These are phyloP conservation scores for Citrullus mucosospermus DNA, from an alignment of 306 rosid species.

Conservation along the genomic window DNA sequence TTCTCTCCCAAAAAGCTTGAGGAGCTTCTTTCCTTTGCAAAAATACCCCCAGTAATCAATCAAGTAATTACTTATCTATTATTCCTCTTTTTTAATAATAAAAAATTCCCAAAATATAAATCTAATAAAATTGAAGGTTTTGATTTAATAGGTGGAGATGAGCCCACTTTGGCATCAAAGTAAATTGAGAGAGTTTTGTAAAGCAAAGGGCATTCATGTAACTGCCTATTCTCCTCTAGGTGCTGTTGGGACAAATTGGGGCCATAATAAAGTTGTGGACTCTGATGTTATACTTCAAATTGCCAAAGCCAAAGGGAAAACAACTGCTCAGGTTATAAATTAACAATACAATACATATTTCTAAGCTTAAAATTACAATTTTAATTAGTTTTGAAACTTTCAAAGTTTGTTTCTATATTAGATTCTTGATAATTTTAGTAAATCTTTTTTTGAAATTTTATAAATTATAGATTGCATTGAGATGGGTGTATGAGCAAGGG, in stretches of 20 bases:
- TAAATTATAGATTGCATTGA: conserved; percentile 25
- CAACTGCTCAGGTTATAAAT: conserved; percentile 23
- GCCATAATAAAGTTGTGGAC: conserved; percentile 17
- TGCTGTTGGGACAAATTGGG: conserved; percentile 17
- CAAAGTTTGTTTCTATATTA: too few relatives aligned
- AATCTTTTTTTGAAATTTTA: too few relatives aligned
- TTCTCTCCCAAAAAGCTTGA: conserved; percentile 59
- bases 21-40: conserved; percentile 40
- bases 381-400: too few relatives aligned
- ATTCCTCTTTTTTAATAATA: too few relatives aligned
- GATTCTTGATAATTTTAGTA: too few relatives aligned
- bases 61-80: conserved; percentile 24
- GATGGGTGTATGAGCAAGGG: conserved; percentile 38
- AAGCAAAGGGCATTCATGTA: conserved; percentile 26
- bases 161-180: conserved; percentile 38
- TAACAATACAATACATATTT: too few relatives aligned
- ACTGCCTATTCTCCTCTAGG: conserved; percentile 46
- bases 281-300: conserved; percentile 18
- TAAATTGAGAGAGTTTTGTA: conserved; percentile 26
- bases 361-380: too few relatives aligned
- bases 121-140: too few relatives aligned
- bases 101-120: too few relatives aligned
- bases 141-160: conserved; percentile 32
- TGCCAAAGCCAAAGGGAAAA: conserved; percentile 26
- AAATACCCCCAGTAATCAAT: conserved; percentile 55